phyloP scores from a whole-genome alignment of 495 filamentous ascomycete genomes.

The Penicillium turbatum region DNA sequence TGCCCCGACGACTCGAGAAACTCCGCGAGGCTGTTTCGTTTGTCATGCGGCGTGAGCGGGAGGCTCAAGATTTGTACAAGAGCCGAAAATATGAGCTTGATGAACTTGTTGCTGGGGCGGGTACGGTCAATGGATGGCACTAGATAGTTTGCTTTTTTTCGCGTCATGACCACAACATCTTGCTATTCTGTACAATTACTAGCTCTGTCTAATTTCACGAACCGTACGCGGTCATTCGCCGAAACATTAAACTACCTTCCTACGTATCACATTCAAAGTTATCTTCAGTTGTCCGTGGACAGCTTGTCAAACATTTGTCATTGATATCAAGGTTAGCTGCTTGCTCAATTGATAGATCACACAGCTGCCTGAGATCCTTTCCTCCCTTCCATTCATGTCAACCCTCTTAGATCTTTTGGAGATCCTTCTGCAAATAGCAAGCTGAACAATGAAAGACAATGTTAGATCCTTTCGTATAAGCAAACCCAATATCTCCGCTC shows the following conservation, averaged over 20 bases:
- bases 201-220: conserved; percentile 18
- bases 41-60: conserved; percentile 76
- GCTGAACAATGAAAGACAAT: background rate
- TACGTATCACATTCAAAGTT: background rate
- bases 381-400: background rate
- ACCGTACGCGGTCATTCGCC: background rate
- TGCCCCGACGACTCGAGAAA: conserved; percentile 66
- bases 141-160: conserved; percentile 19
- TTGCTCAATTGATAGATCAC: background rate
- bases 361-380: background rate
- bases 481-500: background rate
- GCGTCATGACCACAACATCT: conserved; percentile 17
- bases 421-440: background rate
- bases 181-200: conserved; percentile 23
- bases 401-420: background rate
- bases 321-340: background rate
- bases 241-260: no score
- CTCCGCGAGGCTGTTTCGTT: conserved; percentile 80
- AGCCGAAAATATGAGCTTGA: conserved; percentile 73
- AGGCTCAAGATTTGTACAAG: conserved; percentile 85
- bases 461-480: background rate
- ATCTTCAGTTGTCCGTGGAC: no score
- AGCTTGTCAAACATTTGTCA: background rate
- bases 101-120: conserved; percentile 44
- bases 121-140: conserved; percentile 44